Base-by-base conservation (phyloP, 495 filamentous ascomycete species). In the Cairneyella variabilis region DNA sequence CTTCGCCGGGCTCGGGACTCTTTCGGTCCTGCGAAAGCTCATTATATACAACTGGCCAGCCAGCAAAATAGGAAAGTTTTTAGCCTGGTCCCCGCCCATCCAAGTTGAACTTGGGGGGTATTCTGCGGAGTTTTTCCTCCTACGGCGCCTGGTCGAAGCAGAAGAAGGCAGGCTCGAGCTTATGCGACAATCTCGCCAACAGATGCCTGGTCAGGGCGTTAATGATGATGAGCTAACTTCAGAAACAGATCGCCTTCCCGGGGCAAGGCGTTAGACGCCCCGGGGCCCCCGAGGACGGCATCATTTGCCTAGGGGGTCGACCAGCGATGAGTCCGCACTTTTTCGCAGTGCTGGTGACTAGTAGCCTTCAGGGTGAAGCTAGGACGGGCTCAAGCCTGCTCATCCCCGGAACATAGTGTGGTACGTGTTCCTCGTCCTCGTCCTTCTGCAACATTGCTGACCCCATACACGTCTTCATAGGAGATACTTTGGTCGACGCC, bases 341-440 rank as follows among this genome's bases (percentile, higher is more conserved):
- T 26, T 48, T 12, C 44, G 44, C 25, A 48, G 44, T 48, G 44
- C 44, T 48, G 44, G 44, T 48, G 44, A 48, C 44, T 48, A 48
- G 44, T 48, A 48, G 44, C 44, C 44, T 23, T 25, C 20, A 16
- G 44, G 44, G 44, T 32, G 44, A 48, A 48, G 44, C 44, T 48
- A 48, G 44, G 44, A 48, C 44, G 44, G 25, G 44, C 44, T 48
- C 44, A 48, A 44, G 12, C 7, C 6, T 14, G 28, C 28, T 32
- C 28, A 32, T 32, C 28, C 28, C 28, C 28, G 28, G 14, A 32
- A 32, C 28, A n/a, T n/a, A n/a, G n/a, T n/a, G n/a, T n/a, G n/a
- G n/a, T n/a, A n/a, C n/a, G n/a, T n/a, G n/a, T n/a, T n/a, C n/a
- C n/a, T n/a, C n/a, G n/a, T n/a, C n/a, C n/a, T n/a, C n/a, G n/a